A percentile compares a stretch with the other conserved stretches of the same genome.
Evolutionary conservation across 139 green algal genomes (phyloP).

Genomic region (Chlamydomonas eustigma): DNA sequence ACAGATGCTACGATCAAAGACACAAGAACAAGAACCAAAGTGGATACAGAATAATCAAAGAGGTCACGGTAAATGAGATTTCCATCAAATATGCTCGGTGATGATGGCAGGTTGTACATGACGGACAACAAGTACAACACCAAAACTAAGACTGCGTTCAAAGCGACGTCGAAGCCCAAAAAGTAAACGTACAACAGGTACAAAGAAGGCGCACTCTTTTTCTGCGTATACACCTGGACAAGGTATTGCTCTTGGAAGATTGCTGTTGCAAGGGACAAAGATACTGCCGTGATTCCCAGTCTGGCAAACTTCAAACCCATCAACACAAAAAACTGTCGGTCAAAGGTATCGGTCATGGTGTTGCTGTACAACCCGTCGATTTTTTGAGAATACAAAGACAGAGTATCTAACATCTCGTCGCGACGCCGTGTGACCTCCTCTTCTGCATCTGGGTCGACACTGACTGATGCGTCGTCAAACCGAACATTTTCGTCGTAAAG

Average conservation of each 20-base stretch:
- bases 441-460: not conserved
- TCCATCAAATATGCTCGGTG: not conserved
- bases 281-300: not conserved
- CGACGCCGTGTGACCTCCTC: not conserved
- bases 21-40: not conserved
- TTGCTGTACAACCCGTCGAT: not conserved
- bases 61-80: not conserved
- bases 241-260: conserved; percentile 7
- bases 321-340: not conserved
- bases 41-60: not conserved
- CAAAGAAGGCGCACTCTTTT: not conserved
- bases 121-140: not conserved
- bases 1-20: not conserved
- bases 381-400: not conserved
- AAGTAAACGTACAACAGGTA: not conserved
- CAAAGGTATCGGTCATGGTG: not conserved
- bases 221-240: not conserved
- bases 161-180: not conserved
- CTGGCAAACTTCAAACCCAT: not conserved
- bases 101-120: not conserved
- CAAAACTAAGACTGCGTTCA: not conserved
- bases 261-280: not conserved
- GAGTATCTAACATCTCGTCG: not conserved
- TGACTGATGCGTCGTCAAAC: not conserved
- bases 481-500: too few species aligned